These are phyloP conservation scores for Tilletiopsis washingtonensis DNA, from an alignment of 1,284 basidiomycete species.

Conservation along the genomic window DNA sequence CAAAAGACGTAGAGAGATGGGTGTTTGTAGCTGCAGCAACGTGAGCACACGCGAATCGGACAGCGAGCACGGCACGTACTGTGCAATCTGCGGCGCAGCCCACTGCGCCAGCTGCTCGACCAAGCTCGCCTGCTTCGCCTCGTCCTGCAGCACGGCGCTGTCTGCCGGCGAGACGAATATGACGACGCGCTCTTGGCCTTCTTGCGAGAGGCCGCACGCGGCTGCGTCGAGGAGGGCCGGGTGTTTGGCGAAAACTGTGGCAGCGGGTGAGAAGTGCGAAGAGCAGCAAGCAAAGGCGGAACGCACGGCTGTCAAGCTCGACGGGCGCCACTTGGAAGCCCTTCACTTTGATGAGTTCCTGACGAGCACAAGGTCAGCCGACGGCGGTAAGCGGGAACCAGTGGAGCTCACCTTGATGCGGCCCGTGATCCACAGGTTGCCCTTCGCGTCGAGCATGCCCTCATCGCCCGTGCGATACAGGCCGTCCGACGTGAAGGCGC, in stretches of 20 bases:
- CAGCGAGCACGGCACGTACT: neutral
- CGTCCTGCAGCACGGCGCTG: neutral
- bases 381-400: too few species aligned
- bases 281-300: conserved; percentile 47
- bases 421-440: conserved; percentile 34
- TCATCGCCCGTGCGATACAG: conserved; percentile 32
- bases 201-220: neutral
- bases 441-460: conserved; percentile 23
- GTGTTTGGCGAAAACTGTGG: neutral
- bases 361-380: too few species aligned
- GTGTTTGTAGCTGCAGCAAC: conserved; percentile 3
- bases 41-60: neutral
- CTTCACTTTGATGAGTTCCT: conserved; percentile 23
- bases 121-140: conserved; percentile 3
- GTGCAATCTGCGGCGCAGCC: neutral
- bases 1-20: conserved; percentile 4
- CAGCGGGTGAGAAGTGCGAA: neutral
- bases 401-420: conserved; percentile 22
- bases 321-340: conserved; percentile 34
- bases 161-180: neutral
- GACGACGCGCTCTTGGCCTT: neutral
- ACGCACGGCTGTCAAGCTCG: conserved; percentile 28
- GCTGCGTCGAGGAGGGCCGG: neutral
- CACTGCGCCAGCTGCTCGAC: conserved; percentile 1
- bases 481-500: conserved; percentile 25